Evolutionary conservation across 441 rosid species (phyloP), one percentile per base, ranked within the genome.

Genomic region (Brassica hybrid): DNA sequence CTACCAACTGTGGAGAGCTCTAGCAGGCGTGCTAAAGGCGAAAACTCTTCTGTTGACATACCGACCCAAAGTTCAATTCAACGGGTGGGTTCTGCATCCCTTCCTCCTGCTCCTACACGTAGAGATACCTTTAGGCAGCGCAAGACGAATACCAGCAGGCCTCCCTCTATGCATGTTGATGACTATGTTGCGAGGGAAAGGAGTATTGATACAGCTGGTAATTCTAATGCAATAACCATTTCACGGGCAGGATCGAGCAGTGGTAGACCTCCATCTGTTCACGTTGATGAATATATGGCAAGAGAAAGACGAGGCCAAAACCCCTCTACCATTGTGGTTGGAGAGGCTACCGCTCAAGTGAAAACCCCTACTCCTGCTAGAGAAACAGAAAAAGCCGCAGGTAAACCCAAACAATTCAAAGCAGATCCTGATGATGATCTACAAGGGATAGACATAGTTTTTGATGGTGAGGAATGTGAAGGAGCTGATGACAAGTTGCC

Each of bases 131-230:
- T 96, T 75, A 87, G 99, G 82, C 97, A 88, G 86, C 94, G 98
- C 27, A 96, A 91, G 79, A 97, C 99, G 67, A 96, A 96, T 76
- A 94, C 97, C 50, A 96, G 98, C 92, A 86, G 98, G 86, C 97
- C 99, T 60, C 98, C 99, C 45, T 96, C 99, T 78, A 91, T 96
- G 99, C 98, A 96, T 61, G 99, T 96, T 79, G 98, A 96, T 81
- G 99, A 96, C 84, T 96, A 96, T 87, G 98, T 94, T 72, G 98
- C 99, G 11, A 88, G 97, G 84, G 99, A 96, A 84, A 92, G 97
- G 85, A 92, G 86, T 75, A 88, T 83, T 68, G 99, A 94, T 76
- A 87, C 87, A 76, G 89, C 77, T 62, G 74, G 80, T 81, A 91
- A 91, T 85, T 93, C 94, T 74, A 92, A 85, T 86, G 90, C 90